Evolutionary conservation across 495 filamentous ascomycete genomes (phyloP).

Genomic region (Hypomontagnella monticulosa): DNA sequence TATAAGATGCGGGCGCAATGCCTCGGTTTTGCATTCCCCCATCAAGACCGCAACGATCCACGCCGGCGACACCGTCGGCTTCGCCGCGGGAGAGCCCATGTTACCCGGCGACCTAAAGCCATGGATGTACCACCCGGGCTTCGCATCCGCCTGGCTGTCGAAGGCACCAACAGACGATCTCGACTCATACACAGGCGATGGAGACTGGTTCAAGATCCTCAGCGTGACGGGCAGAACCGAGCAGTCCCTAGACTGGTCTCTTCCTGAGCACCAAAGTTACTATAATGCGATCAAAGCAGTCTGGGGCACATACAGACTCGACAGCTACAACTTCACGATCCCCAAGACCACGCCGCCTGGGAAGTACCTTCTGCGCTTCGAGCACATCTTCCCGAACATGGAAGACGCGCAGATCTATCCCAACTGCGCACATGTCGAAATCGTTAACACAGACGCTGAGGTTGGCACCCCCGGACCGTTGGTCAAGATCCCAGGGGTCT

Average conservation of each 20-base stretch:
- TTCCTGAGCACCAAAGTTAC: background rate
- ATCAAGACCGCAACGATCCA: background rate
- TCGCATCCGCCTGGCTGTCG: background rate
- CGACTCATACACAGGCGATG: background rate
- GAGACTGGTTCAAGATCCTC: slow-evolving; percentile 7
- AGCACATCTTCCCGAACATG: background rate
- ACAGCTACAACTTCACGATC: slow-evolving; percentile 4
- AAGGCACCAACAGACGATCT: background rate
- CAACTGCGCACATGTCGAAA: background rate
- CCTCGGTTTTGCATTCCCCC: background rate
- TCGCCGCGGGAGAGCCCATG: background rate
- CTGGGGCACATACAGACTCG: background rate
- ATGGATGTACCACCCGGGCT: background rate
- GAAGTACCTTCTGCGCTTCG: slow-evolving; percentile 2
- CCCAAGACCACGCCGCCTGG: slow-evolving; percentile 1
- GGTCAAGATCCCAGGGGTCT: background rate
- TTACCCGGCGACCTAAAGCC: background rate
- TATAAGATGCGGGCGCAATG: background rate
- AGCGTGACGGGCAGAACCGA: background rate
- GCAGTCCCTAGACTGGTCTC: background rate
- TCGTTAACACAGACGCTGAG: background rate
- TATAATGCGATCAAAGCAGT: background rate
- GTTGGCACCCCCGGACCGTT: background rate
- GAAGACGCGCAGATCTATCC: background rate
- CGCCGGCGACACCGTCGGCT: background rate